Evolutionary conservation across 1,139 yeast species (phyloP).

Genomic region (Saccharomyces hybrid): DNA sequence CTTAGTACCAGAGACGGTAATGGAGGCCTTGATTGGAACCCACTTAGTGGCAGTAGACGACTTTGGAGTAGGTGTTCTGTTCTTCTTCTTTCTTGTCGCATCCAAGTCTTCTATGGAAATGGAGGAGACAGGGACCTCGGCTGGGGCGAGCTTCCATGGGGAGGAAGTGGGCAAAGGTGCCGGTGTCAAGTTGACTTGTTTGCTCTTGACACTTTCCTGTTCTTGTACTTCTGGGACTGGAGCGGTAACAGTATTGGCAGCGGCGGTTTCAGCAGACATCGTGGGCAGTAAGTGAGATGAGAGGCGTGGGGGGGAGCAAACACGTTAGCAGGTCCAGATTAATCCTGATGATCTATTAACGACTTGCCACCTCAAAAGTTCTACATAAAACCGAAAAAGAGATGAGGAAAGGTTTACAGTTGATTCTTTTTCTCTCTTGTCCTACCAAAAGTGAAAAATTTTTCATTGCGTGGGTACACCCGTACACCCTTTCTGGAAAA

Average conservation of each 20-base stretch:
- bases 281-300: neutral
- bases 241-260: slow-evolving; percentile 15
- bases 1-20: slow-evolving; percentile 28
- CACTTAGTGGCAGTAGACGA: slow-evolving; percentile 72
- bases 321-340: neutral
- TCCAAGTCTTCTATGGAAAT: slow-evolving; percentile 28
- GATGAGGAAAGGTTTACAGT: neutral
- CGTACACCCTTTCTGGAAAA: neutral
- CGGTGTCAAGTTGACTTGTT: slow-evolving; percentile 45
- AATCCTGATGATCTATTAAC: neutral
- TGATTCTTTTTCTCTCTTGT: neutral
- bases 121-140: slow-evolving; percentile 22
- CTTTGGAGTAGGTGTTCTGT: slow-evolving; percentile 33
- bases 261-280: slow-evolving; percentile 6
- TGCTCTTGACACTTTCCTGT: slow-evolving; percentile 12
- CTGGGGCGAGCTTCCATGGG: slow-evolving; percentile 52
- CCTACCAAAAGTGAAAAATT: neutral
- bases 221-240: slow-evolving; percentile 9
- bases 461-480: neutral
- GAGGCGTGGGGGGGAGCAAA: too few species aligned
- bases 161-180: slow-evolving; percentile 69
- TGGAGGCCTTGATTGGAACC: slow-evolving; percentile 80
- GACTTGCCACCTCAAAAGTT: neutral
- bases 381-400: neutral
- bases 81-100: slow-evolving; percentile 15